phyloP scores from a whole-genome alignment of 306 rosid species.

The Datisca glomerata region DNA sequence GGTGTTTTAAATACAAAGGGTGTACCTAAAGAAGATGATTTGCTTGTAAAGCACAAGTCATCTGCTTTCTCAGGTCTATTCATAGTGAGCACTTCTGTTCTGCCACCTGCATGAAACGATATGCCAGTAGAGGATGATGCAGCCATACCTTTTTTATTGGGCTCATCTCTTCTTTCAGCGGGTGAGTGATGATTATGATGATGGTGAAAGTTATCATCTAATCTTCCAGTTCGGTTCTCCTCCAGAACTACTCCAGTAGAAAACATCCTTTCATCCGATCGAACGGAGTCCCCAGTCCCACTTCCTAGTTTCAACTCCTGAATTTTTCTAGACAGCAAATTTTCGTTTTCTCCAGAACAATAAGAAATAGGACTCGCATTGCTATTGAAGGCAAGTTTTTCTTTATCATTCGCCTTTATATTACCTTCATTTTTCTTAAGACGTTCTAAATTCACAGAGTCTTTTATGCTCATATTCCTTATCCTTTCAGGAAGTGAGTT shows the following conservation, averaged over 20 bases:
- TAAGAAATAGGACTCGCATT: slow-evolving; percentile 7
- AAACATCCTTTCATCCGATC: slow-evolving; percentile 21
- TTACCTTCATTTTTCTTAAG: slow-evolving; percentile 13
- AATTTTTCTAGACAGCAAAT: slow-evolving; percentile 25
- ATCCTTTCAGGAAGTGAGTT: slow-evolving; percentile 30
- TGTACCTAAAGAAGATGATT: slow-evolving; percentile 23
- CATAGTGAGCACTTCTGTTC: slow-evolving; percentile 13
- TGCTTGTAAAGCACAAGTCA: slow-evolving; percentile 38
- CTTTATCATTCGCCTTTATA: slow-evolving; percentile 8
- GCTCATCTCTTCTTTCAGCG: slow-evolving; percentile 11
- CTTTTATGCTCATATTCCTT: slow-evolving; percentile 45
- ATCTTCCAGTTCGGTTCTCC: slow-evolving; percentile 12
- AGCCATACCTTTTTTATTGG: slow-evolving; percentile 18
- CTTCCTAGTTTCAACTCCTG: slow-evolving; percentile 29
- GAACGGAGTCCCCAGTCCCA: slow-evolving; percentile 13
- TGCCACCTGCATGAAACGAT: slow-evolving; percentile 25
- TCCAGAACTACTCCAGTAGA: slow-evolving; percentile 16
- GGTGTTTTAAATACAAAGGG: slow-evolving; percentile 52
- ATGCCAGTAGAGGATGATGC: slow-evolving; percentile 16
- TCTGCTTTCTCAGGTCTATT: slow-evolving; percentile 17
- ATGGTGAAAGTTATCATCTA: slow-evolving; percentile 2
- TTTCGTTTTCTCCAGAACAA: slow-evolving; percentile 22
- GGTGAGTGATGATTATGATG: slow-evolving; percentile 9
- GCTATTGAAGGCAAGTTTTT: slow-evolving; percentile 7
- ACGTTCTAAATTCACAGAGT: slow-evolving; percentile 8